phyloP scores from a whole-genome alignment of 176 grass and related monocot species.

The Leersia perrieri region DNA sequence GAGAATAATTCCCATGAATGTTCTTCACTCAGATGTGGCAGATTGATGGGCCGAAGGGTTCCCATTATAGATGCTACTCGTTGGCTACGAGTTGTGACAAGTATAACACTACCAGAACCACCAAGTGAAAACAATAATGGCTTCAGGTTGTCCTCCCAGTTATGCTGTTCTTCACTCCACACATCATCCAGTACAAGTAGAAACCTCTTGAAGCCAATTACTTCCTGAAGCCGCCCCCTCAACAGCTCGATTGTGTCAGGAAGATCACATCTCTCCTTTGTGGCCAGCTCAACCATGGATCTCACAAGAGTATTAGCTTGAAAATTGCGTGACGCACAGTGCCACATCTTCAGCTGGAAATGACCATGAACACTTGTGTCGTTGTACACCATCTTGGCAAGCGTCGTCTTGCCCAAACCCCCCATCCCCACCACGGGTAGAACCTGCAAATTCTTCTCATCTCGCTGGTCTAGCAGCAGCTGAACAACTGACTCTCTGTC shows the following conservation, averaged over 20 bases:
- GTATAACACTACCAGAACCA: constrained; percentile 27
- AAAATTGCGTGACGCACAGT: constrained; percentile 41
- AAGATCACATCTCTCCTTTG: background rate
- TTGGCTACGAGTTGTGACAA: constrained; percentile 34
- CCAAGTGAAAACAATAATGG: background rate
- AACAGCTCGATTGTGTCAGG: background rate
- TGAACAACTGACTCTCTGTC: constrained; percentile 19
- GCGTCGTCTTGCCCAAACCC: constrained; percentile 44
- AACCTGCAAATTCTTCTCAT: background rate
- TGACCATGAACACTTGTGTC: background rate
- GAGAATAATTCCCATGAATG: constrained; percentile 35
- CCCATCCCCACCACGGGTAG: constrained; percentile 56
- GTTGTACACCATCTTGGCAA: constrained; percentile 45
- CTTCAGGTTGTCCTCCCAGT: constrained; percentile 29
- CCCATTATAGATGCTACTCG: constrained; percentile 27
- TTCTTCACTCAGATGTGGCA: background rate
- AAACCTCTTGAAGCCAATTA: background rate
- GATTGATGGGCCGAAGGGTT: background rate
- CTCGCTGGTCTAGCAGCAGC: background rate
- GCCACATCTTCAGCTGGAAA: constrained; percentile 36
- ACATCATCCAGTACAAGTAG: constrained; percentile 37
- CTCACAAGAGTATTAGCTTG: background rate
- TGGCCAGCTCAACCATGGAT: constrained; percentile 17
- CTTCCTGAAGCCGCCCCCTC: background rate
- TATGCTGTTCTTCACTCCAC: constrained; percentile 14